These are phyloP conservation scores for Agaricales sp. DNA, from an alignment of 1,284 basidiomycete genomes.

Conservation along the genomic window DNA sequence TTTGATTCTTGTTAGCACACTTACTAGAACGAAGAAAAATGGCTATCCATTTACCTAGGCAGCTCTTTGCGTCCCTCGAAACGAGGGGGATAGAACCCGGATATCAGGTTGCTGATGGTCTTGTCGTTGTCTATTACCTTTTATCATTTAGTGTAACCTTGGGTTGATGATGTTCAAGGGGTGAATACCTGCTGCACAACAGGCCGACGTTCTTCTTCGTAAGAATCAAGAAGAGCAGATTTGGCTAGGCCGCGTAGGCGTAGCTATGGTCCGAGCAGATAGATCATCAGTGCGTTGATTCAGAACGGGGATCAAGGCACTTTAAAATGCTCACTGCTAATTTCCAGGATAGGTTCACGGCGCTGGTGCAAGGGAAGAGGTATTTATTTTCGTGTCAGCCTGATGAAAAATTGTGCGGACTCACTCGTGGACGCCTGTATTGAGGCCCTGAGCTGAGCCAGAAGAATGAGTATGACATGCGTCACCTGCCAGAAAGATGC, in stretches of 20 bases:
- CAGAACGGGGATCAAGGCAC: neutral
- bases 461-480: slow-evolving; percentile 18
- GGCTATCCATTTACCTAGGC: slow-evolving; percentile 10
- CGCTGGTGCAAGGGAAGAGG: too few relatives aligned
- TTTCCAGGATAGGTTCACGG: slow-evolving; percentile 12
- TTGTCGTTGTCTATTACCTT: slow-evolving; percentile 19
- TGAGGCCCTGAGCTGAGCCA: slow-evolving; percentile 18
- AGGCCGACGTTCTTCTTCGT: slow-evolving; percentile 13
- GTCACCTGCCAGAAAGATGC: slow-evolving; percentile 18
- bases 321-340: slow-evolving; percentile 12
- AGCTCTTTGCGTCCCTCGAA: slow-evolving; percentile 15
- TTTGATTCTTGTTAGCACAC: neutral
- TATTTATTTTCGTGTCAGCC: too few relatives aligned
- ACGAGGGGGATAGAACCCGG: slow-evolving; percentile 15
- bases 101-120: slow-evolving; percentile 16
- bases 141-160: neutral
- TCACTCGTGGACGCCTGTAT: slow-evolving; percentile 18
- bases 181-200: slow-evolving; percentile 13
- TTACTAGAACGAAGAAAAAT: neutral
- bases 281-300: too few relatives aligned
- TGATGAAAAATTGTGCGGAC: too few relatives aligned
- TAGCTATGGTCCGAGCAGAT: slow-evolving; percentile 10
- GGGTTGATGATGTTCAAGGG: neutral
- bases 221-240: slow-evolving; percentile 13
- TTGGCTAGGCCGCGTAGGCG: slow-evolving; percentile 11